Evolutionary conservation across 352 stramenopile species (phyloP), one percentile per base, ranked within the genome.

Genomic region (Phytophthora citricola): DNA sequence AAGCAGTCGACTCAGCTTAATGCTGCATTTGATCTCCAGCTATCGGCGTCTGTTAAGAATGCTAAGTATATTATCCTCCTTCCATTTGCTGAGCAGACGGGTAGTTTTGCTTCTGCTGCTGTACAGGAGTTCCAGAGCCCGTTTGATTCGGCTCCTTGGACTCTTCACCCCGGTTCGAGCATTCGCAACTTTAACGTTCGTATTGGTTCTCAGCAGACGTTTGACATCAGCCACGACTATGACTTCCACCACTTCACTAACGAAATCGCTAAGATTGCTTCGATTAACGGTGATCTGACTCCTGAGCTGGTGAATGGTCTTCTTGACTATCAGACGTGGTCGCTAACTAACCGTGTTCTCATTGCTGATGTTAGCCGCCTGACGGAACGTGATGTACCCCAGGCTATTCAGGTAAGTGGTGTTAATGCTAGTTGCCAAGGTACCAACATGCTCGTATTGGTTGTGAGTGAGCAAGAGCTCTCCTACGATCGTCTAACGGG

Each of bases 231-330:
- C 0, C 32, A 39, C 0, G 32, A 39, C 24, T 36, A 54, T 2
- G 31, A 41, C 1, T 41, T 36, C 4, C 47, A 54, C 3, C 43
- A 54, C 1, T 54, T 54, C 47, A 22, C 5, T 0, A 58, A 58
- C 14, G 38, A 58, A 6, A 2, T 60, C 0, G 40, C 41, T 17
- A 52, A 52, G 31, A 39, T 46, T 6, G 14, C 4, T 20, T 17
- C 73, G 45, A 73, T 70, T 43, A 73, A 76, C 3, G 51, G 51
- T n/a, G 51, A 59, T 24, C 15, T 59, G 3, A 59, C 48, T 24
- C 32, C 20, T 5, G 48, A 56, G 4, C 17, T 56, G 6, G 43
- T 48, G 1, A 48, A 48, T 48, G 43, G 43, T 17, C 22, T 48
- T 0, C 17, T 32, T 48, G 40, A 46, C n/a, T 46, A 29, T 2